phyloP scores from a whole-genome alignment of 169 alveolate genomes.

The Plasmodium billcollinsi region DNA sequence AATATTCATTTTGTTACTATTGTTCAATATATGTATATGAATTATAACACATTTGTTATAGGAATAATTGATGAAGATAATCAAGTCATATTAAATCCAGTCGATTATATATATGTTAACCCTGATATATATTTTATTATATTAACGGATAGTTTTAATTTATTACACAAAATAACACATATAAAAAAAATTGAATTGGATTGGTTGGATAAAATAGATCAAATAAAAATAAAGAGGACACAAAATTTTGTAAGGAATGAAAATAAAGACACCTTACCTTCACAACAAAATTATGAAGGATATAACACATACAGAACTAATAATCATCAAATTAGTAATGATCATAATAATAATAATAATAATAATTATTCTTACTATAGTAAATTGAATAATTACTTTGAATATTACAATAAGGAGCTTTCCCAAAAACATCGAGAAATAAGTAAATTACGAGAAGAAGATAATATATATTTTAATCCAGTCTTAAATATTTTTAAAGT shows the following conservation, averaged over 20 bases:
- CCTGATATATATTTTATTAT: conserved; percentile 27
- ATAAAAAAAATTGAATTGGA: conserved; percentile 39
- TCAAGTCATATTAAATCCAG: conserved; percentile 57
- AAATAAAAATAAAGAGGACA: conserved; percentile 13
- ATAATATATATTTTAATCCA: conserved; percentile 35
- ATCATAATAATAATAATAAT: too few species aligned
- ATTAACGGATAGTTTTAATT: conserved; percentile 44
- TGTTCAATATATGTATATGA: conserved; percentile 64
- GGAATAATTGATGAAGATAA: conserved; percentile 58
- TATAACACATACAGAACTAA: not conserved
- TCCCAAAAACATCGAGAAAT: conserved; percentile 6
- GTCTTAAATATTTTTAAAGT: conserved; percentile 66
- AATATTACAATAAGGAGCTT: not conserved
- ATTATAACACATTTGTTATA: conserved; percentile 64
- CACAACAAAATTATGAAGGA: not conserved
- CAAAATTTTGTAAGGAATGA: too few species aligned
- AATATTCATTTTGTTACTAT: conserved; percentile 60
- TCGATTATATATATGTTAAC: conserved; percentile 31
- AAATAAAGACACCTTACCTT: not conserved
- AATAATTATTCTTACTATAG: not conserved
- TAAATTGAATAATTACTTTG: not conserved
- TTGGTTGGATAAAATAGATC: conserved; percentile 42
- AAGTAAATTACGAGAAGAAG: conserved; percentile 10
- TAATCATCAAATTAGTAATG: not conserved
- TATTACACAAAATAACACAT: conserved; percentile 30